These are phyloP conservation scores for Tranzscheliella williamsii DNA, from an alignment of 1,284 basidiomycete species.

Conservation along the genomic window DNA sequence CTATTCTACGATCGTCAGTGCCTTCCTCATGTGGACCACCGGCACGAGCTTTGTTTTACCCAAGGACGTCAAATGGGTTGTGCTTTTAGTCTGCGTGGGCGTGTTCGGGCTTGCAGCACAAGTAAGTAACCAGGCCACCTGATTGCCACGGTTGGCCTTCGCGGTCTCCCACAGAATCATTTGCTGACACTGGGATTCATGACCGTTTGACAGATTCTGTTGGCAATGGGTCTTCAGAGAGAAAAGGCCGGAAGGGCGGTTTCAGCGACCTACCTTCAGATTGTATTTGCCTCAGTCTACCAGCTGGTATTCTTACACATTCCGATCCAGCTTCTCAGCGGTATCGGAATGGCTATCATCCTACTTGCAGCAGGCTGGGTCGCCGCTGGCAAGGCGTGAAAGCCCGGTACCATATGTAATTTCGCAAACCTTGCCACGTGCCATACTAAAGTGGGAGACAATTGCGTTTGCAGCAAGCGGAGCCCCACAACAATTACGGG, in stretches of 20 bases:
- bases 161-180: too few relatives aligned
- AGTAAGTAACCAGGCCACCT: too few relatives aligned
- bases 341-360: slow-evolving; percentile 35
- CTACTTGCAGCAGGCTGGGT: slow-evolving; percentile 39
- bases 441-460: too few relatives aligned
- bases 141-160: too few relatives aligned
- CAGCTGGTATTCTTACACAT: slow-evolving; percentile 39
- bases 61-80: slow-evolving; percentile 19
- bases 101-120: slow-evolving; percentile 43
- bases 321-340: slow-evolving; percentile 34
- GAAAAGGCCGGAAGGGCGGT: slow-evolving; percentile 43
- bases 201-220: slow-evolving; percentile 28
- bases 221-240: slow-evolving; percentile 41
- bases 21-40: slow-evolving; percentile 54
- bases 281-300: slow-evolving; percentile 34
- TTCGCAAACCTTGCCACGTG: too few relatives aligned
- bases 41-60: slow-evolving; percentile 35
- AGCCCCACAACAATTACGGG: too few relatives aligned
- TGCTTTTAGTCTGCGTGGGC: slow-evolving; percentile 40
- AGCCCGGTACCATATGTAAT: too few relatives aligned
- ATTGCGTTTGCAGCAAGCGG: too few relatives aligned
- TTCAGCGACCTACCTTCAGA: slow-evolving; percentile 33
- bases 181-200: background rate
- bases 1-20: slow-evolving; percentile 68
- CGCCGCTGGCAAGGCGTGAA: slow-evolving; percentile 17